phyloP scores from a whole-genome alignment of 1,284 basidiomycete species.

The Boletus coffeatus region DNA sequence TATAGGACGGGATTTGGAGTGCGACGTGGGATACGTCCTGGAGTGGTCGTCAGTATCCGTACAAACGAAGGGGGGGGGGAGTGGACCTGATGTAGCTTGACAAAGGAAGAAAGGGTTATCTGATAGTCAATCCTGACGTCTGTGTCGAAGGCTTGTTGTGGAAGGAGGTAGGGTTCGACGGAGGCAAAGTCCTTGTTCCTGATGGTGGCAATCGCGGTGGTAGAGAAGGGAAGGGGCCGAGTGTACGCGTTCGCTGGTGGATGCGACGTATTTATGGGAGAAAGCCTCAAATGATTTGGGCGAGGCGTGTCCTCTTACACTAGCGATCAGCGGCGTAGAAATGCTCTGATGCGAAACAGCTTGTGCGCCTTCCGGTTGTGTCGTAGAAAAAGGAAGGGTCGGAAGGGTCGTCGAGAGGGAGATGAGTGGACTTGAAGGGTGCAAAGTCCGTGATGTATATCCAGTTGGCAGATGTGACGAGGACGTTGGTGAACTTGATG shows the following conservation, averaged over 20 bases:
- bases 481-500: slow-evolving; percentile 96
- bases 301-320: slow-evolving; percentile 76
- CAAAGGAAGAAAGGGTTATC: slow-evolving; percentile 32
- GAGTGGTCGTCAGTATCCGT: slow-evolving; percentile 1
- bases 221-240: slow-evolving; percentile 34
- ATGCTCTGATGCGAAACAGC: slow-evolving; percentile 94
- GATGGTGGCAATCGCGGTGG: slow-evolving; percentile 24
- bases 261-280: slow-evolving; percentile 83
- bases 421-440: slow-evolving; percentile 92
- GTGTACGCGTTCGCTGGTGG: slow-evolving; percentile 66
- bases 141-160: slow-evolving; percentile 41
- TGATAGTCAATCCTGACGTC: slow-evolving; percentile 51
- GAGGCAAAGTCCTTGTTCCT: slow-evolving; percentile 63
- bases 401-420: slow-evolving; percentile 95
- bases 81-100: slow-evolving; percentile 58
- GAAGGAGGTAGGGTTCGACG: slow-evolving; percentile 63
- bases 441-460: slow-evolving; percentile 96
- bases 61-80: background rate
- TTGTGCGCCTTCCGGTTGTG: slow-evolving; percentile 88
- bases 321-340: slow-evolving; percentile 82
- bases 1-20: slow-evolving; percentile 62
- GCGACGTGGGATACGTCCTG: slow-evolving; percentile 74
- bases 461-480: slow-evolving; percentile 96
- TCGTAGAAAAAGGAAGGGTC: slow-evolving; percentile 99
- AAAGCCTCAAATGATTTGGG: slow-evolving; percentile 94